Evolutionary conservation across 1,284 basidiomycete genomes (phyloP), one percentile per base, ranked within the genome.

Genomic region (Malassezia vespertilionis): DNA sequence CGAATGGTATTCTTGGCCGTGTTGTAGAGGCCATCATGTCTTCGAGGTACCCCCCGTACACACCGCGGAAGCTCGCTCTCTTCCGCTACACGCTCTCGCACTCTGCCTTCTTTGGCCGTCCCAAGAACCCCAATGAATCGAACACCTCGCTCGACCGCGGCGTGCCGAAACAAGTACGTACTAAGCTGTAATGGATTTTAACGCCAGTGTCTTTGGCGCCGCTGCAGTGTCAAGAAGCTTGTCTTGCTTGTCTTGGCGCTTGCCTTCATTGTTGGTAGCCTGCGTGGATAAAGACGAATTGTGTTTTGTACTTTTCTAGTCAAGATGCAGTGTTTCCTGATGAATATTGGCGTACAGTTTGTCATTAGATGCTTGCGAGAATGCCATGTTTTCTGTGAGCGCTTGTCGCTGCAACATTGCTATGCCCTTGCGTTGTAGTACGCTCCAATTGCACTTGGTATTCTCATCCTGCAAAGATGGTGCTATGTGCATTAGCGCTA

Each of bases 31-130:
- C 52, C 7, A 35, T 69, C 47, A 65, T 74, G 60, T 49, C 59
- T 22, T 38, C 49, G 23, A 61, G 72, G 12, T 74, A 74, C 61
- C 72, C 72, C 20, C 72, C 72, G 8, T 73, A 72, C 54, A 46
- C 51, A 10, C 35, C 53, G 1, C 50, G 41, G 34, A 61, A 67
- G 48, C 49, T 61, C 21, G 49, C 52, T 32, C 53, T 62, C 49
- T 54, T 68, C 53, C 36, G 30, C 5, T 15, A 46, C 24, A 40
- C 63, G n/a, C 52, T 58, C 9, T 43, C 42, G 10, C 54, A 57
- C 38, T 34, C 31, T 26, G 24, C 57, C 33, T 32, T 40, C 28
- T 67, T 69, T 41, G 36, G 44, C 33, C 45, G 60, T 17, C 65
- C 67, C 0, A 40, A 35, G 27, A 57, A 69, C 52, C 64, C 65